phyloP scores from a whole-genome alignment of 2,329 filamentous ascomycete genomes.

The Allantophomopsis lycopodina region DNA sequence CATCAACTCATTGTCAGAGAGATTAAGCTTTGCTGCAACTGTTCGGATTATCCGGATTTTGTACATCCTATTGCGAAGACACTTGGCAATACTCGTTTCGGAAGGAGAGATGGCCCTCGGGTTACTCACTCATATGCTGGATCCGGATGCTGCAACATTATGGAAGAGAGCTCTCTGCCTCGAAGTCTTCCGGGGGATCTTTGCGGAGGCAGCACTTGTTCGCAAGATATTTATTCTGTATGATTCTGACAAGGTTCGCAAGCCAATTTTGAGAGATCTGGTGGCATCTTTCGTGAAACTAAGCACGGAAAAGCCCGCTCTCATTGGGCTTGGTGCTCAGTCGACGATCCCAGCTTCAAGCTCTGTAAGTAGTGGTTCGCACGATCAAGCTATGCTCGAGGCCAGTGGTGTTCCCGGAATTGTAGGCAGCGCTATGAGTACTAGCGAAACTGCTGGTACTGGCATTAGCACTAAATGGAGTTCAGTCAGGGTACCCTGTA shows the following conservation, averaged over 20 bases:
- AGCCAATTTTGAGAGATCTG: constrained; percentile 65
- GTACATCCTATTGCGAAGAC: constrained; percentile 65
- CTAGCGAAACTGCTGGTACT: constrained; percentile 49
- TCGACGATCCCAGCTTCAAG: constrained; percentile 65
- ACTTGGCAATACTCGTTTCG: constrained; percentile 58
- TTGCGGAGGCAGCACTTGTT: constrained; percentile 66
- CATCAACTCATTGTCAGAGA: constrained; percentile 64
- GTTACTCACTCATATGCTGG: constrained; percentile 72
- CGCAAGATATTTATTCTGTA: constrained; percentile 71
- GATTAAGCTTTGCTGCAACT: constrained; percentile 66
- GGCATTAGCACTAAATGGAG: constrained; percentile 92
- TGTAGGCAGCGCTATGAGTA: constrained; percentile 58
- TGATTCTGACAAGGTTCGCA: constrained; percentile 59
- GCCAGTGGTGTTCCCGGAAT: constrained; percentile 79
- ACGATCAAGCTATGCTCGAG: constrained; percentile 81
- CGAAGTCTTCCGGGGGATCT: constrained; percentile 79
- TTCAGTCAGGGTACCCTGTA: constrained; percentile 69
- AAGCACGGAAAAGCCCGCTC: constrained; percentile 75
- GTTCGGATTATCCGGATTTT: constrained; percentile 74
- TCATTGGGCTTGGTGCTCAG: constrained; percentile 81
- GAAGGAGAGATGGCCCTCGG: constrained; percentile 78
- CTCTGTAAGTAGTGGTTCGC: constrained; percentile 39
- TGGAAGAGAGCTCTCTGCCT: constrained; percentile 90
- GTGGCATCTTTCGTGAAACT: constrained; percentile 84
- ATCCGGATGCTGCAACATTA: constrained; percentile 64